A percentile compares a stretch with the other conserved stretches of the same genome.
Evolutionary conservation across 2,329 filamentous ascomycete species (phyloP).

Genomic region (Cercospora sojina): DNA sequence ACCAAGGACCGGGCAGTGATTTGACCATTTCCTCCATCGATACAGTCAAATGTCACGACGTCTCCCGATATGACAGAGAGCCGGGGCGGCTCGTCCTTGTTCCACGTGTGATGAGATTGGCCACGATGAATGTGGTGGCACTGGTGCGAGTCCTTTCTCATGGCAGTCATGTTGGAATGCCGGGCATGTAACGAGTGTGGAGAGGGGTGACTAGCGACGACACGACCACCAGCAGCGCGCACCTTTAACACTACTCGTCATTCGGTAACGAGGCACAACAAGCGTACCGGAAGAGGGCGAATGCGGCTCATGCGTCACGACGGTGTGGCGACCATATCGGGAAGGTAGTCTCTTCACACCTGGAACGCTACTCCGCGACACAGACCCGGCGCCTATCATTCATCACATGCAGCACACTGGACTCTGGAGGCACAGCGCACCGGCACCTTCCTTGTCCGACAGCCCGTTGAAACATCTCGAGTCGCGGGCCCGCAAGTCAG

Average conservation of each 20-base stretch:
- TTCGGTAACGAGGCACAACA: slow-evolving; percentile 13
- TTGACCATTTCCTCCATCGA: slow-evolving; percentile 24
- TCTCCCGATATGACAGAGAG: slow-evolving; percentile 24
- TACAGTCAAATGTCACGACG: slow-evolving; percentile 26
- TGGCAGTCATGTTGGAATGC: not conserved
- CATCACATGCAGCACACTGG: not conserved
- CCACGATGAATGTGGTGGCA: slow-evolving; percentile 25
- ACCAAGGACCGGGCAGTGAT: slow-evolving; percentile 23
- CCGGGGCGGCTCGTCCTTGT: slow-evolving; percentile 19
- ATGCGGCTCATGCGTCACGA: slow-evolving; percentile 13
- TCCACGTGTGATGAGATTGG: slow-evolving; percentile 25
- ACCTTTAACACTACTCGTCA: not conserved
- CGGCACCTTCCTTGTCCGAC: slow-evolving; percentile 6
- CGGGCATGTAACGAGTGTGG: not conserved
- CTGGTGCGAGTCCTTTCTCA: slow-evolving; percentile 16
- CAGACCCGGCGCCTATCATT: slow-evolving; percentile 10
- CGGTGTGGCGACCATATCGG: slow-evolving; percentile 5
- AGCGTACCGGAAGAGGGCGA: slow-evolving; percentile 8
- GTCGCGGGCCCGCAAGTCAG: not conserved
- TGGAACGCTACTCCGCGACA: slow-evolving; percentile 9
- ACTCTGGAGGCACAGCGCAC: not conserved
- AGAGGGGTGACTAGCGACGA: not conserved
- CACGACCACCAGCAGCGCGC: not conserved
- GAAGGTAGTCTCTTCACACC: slow-evolving; percentile 10
- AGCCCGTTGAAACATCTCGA: not conserved